A percentile compares a stretch with the other conserved stretches of the same genome.
phyloP scores from a whole-genome alignment of 1,284 basidiomycete genomes.

The Naganishia albida region DNA sequence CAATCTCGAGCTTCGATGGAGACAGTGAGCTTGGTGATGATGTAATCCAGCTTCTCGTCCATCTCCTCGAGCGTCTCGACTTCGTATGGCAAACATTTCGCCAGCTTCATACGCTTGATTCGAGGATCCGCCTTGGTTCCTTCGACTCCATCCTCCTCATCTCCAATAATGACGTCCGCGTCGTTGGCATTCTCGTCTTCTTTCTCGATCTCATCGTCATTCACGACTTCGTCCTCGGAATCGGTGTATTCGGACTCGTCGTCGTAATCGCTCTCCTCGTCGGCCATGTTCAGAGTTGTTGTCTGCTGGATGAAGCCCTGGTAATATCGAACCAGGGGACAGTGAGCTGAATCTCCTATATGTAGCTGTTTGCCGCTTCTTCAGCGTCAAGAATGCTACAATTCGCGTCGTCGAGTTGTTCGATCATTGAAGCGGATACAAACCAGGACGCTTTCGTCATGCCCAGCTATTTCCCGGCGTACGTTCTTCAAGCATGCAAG shows the following conservation, averaged over 20 bases:
- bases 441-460: conserved; percentile 13
- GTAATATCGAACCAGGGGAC: neutral
- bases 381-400: conserved; percentile 8
- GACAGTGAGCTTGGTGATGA: conserved; percentile 66
- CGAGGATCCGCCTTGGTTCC: conserved; percentile 24
- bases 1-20: conserved; percentile 78
- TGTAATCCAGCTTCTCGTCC: conserved; percentile 75
- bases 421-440: conserved; percentile 8
- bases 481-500: too few species aligned
- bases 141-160: conserved; percentile 20
- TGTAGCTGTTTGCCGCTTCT: conserved; percentile 3
- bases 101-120: conserved; percentile 29
- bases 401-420: conserved; percentile 1
- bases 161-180: conserved; percentile 1
- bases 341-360: neutral
- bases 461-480: too few species aligned
- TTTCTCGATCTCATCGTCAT: conserved; percentile 25
- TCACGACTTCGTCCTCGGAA: conserved; percentile 24
- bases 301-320: neutral
- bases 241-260: conserved; percentile 23
- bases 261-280: conserved; percentile 23
- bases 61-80: conserved; percentile 78
- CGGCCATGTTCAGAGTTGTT: conserved; percentile 7
- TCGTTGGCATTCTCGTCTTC: conserved; percentile 17
- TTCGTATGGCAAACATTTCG: conserved; percentile 68